Conservation (phyloP, 371 early-diverging fungal species). For the Conidiobolus incongruus region DNA sequence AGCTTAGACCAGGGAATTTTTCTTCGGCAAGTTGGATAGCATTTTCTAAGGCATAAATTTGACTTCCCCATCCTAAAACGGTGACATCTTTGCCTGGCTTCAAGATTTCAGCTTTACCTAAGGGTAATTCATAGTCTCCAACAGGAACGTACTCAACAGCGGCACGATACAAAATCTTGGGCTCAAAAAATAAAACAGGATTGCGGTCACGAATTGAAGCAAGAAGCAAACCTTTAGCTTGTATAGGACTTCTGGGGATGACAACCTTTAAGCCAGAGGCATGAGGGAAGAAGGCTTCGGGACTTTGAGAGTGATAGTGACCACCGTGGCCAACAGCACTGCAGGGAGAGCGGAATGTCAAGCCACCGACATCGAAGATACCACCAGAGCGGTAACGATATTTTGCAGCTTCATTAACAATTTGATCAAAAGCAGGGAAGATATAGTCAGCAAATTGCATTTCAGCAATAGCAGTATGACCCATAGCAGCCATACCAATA, state of each 20-base stretch:
- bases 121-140: slow-evolving; percentile 74
- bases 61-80: slow-evolving; percentile 84
- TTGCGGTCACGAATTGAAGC: slow-evolving; percentile 85
- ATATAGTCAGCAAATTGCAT: slow-evolving; percentile 98
- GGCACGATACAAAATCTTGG: slow-evolving; percentile 88
- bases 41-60: slow-evolving; percentile 77
- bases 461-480: slow-evolving; percentile 93
- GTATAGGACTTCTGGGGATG: slow-evolving; percentile 81
- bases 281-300: slow-evolving; percentile 92
- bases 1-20: slow-evolving; percentile 66
- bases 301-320: slow-evolving; percentile 88
- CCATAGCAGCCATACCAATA: slow-evolving; percentile 92
- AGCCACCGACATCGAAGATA: slow-evolving; percentile 72
- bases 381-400: slow-evolving; percentile 90
- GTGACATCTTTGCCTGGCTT: slow-evolving; percentile 80
- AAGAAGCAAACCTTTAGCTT: slow-evolving; percentile 88
- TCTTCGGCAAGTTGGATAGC: slow-evolving; percentile 77
- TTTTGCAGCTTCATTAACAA: slow-evolving; percentile 98
- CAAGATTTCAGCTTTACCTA: slow-evolving; percentile 86
- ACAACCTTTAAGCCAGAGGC: slow-evolving; percentile 87
- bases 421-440: slow-evolving; percentile 92
- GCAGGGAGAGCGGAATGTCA: slow-evolving; percentile 82
- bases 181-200: slow-evolving; percentile 91
- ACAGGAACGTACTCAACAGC: slow-evolving; percentile 91
- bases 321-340: slow-evolving; percentile 96